Base-by-base conservation (phyloP, 495 filamentous ascomycete species). In the Daldinia caldariorum region DNA sequence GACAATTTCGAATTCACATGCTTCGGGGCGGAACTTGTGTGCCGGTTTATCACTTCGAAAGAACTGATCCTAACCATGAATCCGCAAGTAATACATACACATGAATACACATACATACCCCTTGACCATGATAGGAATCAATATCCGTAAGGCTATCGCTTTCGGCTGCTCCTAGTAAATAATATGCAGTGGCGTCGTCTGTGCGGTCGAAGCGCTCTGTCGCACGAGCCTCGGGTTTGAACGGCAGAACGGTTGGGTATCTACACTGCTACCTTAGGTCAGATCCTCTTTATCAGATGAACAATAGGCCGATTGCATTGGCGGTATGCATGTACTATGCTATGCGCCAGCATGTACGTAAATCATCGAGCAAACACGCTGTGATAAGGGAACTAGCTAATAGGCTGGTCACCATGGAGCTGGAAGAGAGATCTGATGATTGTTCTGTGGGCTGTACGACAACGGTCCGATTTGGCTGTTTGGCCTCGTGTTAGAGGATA, bases 41-140 rank as follows among this genome's bases (percentile, higher is more conserved):
- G 18, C 8, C 7, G 13, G 43, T 16, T 47, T 16, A 47, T 47
- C 4, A 10, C 16, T 47, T 47, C 16, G 43, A 47, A 2, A 20
- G 6, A 47, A 45, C 18, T 45, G n/a, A n/a, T n/a, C n/a, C n/a
- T n/a, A n/a, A n/a, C n/a, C n/a, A 45, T n/a, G 18, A 47, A 47
- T n/a, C 43, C n/a, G 16, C 43, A 47, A 51, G 49, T n/a, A n/a
- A n/a, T n/a, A n/a, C n/a, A n/a, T n/a, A n/a, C n/a, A n/a, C n/a
- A n/a, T n/a, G n/a, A n/a, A n/a, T n/a, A n/a, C n/a, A n/a, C 49
- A 51, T 51, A 26, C 49, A 31, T 51, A 51, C 26, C 49, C 49
- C 49, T 31, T 51, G 49, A 47, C 12, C 6, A 49, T 53, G 26
- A 32, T 29, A 2, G 26, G 26, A 1, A 32, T 53, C 49, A 53